phyloP scores from a whole-genome alignment of 75 land plant species.

The Cunninghamia lanceolata region DNA sequence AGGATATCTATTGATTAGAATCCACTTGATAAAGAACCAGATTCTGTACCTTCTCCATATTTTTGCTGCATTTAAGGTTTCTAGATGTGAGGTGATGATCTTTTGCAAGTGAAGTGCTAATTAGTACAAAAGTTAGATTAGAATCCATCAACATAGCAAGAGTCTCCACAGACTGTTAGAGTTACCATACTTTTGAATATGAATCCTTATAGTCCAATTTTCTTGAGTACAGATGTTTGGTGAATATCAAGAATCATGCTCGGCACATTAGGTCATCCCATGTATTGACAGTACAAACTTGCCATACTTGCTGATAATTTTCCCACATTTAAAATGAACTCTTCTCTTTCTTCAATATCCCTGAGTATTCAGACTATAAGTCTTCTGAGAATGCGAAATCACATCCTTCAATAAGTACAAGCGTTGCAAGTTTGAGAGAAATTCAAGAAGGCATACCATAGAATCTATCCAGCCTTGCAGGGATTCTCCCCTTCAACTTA shows the following conservation, averaged over 20 bases:
- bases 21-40: background rate
- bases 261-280: background rate
- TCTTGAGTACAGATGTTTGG: background rate
- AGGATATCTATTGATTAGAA: background rate
- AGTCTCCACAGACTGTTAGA: background rate
- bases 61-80: background rate
- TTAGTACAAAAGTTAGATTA: background rate
- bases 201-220: background rate
- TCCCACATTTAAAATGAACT: background rate
- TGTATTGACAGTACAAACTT: background rate
- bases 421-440: background rate
- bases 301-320: background rate
- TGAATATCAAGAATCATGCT: background rate
- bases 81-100: background rate
- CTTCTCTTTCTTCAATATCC: background rate
- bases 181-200: background rate
- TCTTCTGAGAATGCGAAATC: background rate
- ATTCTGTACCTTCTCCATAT: background rate
- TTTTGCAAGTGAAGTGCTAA: background rate
- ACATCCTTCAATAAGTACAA: background rate
- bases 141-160: background rate
- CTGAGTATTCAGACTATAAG: background rate
- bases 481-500: background rate
- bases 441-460: background rate
- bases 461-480: background rate